These are phyloP conservation scores for Durio zibethinus DNA, from an alignment of 345 rosid species.

Conservation along the genomic window DNA sequence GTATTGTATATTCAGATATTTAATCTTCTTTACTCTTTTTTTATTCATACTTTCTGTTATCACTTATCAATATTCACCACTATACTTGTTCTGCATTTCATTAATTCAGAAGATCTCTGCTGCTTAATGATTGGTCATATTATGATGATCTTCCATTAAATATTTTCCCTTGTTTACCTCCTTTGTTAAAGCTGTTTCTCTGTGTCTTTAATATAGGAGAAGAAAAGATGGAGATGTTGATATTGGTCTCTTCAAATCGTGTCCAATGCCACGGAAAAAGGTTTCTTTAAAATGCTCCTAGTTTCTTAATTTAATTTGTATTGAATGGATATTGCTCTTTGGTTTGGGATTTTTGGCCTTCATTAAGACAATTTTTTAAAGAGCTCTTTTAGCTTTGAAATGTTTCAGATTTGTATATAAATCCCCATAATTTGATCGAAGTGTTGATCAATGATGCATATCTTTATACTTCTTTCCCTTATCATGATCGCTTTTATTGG, in stretches of 20 bases:
- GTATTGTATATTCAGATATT: not conserved
- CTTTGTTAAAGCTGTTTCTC: not conserved
- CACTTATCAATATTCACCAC: not conserved
- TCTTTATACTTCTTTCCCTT: not conserved
- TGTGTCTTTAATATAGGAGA: constrained; percentile 5
- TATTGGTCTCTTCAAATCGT: not conserved
- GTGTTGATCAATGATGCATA: not conserved
- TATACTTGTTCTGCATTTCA: not conserved
- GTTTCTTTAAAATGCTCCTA: not conserved
- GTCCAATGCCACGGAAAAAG: constrained; percentile 1
- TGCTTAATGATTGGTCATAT: not conserved
- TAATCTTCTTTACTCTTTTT: not conserved
- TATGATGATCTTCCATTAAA: not conserved
- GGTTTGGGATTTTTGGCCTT: not conserved
- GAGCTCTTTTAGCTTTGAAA: not conserved
- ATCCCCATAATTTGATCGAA: not conserved
- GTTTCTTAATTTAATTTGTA: not conserved
- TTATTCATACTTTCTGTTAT: not conserved
- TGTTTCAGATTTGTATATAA: not conserved
- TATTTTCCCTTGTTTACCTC: not conserved
- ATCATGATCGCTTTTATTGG: not conserved
- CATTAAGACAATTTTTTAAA: not conserved
- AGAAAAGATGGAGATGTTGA: not conserved
- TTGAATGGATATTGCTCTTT: not conserved
- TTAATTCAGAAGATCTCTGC: not conserved